Base-by-base conservation (phyloP, 2,329 filamentous ascomycete species). In the Neofusicoccum kwambonambiense region DNA sequence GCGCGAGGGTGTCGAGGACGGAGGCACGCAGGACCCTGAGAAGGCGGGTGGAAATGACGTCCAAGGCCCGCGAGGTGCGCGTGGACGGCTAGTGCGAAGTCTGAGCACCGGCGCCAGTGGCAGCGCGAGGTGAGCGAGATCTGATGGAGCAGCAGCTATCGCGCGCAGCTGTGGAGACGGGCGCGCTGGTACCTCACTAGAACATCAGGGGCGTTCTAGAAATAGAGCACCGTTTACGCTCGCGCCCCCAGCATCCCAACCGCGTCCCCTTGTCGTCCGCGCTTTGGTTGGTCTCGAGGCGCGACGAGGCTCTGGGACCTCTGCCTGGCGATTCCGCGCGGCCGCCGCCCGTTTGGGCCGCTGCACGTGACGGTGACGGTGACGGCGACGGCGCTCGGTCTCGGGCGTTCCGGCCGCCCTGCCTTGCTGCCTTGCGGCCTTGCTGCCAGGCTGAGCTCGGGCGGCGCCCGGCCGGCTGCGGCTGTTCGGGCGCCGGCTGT, bases 171-270 rank as follows among this genome's bases (percentile, higher is more conserved):
- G 54, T 58, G 54, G 54, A 58, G 54, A 57, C 52, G 19, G 51
- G 51, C 35, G 51, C 35, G 39, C 17, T 39, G 54, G 54, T 44
- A 17, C 54, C 54, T 58, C 54, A 58, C 54, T 58, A 58, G 54
- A 58, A 58, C 54, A 58, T 58, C 39, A 58, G 54, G 54, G 54
- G 54, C 54, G 54, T 58, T 58, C 54, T 58, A 58, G 54, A 58
- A 58, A 58, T 44, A 44, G 39, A 58, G 54, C 52, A 31, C 37
- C 52, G 54, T 45, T 35, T 15, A n/a, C 22, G 19, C 15, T 27
- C 15, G 15, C 13, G 12, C 5, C 22, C 51, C 54, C 39, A 31
- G 54, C 22, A n/a, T 34, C 22, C 39, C 39, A 34, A 31, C 39
- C 34, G 39, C 54, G 54, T 58, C 15, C 9, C 54, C 39, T n/a